A percentile compares a stretch with the other conserved stretches of the same genome.
phyloP scores from a whole-genome alignment of 306 rosid species.

The Acacia acuminata region DNA sequence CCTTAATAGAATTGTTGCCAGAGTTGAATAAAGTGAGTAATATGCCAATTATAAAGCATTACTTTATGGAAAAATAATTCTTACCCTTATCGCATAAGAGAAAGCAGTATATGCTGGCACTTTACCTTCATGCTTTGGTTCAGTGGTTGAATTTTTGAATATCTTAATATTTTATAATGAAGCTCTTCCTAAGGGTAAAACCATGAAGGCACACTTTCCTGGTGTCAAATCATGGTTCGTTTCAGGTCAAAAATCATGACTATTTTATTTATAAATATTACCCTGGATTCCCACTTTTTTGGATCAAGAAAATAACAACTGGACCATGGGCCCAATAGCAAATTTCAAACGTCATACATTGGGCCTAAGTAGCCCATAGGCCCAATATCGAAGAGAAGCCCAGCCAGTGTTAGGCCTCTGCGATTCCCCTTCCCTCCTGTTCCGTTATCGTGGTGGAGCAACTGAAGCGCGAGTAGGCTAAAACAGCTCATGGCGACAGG shows the following conservation, averaged over 20 bases:
- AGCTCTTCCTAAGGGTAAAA: background rate
- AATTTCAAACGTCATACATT: no score
- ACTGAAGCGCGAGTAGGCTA: background rate
- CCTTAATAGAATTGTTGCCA: background rate
- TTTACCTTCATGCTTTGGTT: background rate
- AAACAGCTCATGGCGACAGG: constrained; percentile 48
- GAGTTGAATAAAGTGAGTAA: background rate
- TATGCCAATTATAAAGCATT: background rate
- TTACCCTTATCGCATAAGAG: background rate
- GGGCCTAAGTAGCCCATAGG: background rate
- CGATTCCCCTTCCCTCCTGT: background rate
- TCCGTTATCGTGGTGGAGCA: background rate
- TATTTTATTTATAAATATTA: no score
- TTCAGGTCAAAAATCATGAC: background rate
- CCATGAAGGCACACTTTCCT: background rate
- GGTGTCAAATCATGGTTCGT: background rate
- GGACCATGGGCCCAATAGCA: background rate
- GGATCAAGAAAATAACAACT: background rate
- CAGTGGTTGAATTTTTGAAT: no score
- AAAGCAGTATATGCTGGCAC: background rate
- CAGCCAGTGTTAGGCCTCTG: background rate
- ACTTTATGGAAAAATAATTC: no score
- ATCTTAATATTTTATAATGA: no score
- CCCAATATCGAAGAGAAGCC: background rate
- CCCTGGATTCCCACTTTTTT: no score